Evolutionary conservation across 768 basidiomycete genomes (phyloP).

Genomic region (Dacryopinax spathularia): DNA sequence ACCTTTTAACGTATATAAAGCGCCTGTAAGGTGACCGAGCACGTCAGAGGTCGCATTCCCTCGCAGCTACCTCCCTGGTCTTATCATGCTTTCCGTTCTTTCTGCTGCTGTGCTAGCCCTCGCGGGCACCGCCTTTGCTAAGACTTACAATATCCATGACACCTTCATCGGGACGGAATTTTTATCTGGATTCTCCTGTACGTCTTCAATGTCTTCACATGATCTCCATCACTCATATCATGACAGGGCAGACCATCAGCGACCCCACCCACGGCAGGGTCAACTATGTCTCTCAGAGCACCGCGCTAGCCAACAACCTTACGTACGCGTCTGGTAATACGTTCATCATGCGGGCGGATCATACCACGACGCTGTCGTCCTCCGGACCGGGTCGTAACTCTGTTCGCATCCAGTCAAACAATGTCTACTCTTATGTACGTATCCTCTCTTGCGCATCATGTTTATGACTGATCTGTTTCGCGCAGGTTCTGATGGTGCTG

Average conservation of each 20-base stretch:
- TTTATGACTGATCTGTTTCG: constrained; percentile 9
- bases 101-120: background rate
- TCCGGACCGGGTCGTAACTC: constrained; percentile 44
- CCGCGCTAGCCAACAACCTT: constrained; percentile 40
- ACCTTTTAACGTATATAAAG: too few species aligned
- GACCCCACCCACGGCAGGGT: constrained; percentile 59
- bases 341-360: constrained; percentile 41
- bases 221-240: background rate
- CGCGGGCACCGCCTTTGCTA: constrained; percentile 24
- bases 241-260: constrained; percentile 29
- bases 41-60: too few species aligned
- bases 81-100: background rate
- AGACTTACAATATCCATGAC: constrained; percentile 34
- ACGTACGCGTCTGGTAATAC: constrained; percentile 38
- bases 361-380: constrained; percentile 32
- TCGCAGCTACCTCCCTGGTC: background rate
- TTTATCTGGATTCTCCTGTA: constrained; percentile 34
- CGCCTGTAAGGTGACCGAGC: too few species aligned
- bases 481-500: constrained; percentile 23
- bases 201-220: background rate
- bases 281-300: constrained; percentile 34
- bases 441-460: constrained; percentile 25
- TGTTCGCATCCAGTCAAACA: constrained; percentile 41
- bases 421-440: constrained; percentile 40
- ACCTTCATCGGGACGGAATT: constrained; percentile 36